Evolutionary conservation across 1,284 basidiomycete species (phyloP).

Genomic region (Ceratobasidium sp.): DNA sequence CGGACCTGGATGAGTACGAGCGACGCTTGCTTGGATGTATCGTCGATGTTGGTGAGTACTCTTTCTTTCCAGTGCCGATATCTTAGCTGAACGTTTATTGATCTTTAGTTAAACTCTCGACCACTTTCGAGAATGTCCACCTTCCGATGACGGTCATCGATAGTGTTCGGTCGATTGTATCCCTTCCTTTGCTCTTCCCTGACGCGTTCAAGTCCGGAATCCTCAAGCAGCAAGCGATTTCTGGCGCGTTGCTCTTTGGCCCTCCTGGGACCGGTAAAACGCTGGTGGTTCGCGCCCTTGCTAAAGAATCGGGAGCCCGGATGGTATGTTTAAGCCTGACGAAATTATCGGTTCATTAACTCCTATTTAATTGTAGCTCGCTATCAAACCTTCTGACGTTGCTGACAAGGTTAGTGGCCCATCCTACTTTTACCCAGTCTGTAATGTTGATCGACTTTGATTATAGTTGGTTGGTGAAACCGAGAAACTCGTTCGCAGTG

Average conservation of each 20-base stretch:
- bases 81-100: constrained; percentile 8
- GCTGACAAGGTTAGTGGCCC: constrained; percentile 87
- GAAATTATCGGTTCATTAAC: constrained; percentile 69
- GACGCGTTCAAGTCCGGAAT: constrained; percentile 67
- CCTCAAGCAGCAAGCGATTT: constrained; percentile 62
- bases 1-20: constrained; percentile 62
- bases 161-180: constrained; percentile 62
- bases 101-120: constrained; percentile 95
- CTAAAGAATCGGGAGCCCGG: constrained; percentile 91
- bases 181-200: constrained; percentile 66
- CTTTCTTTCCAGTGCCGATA: background rate
- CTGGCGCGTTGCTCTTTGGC: constrained; percentile 61
- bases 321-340: constrained; percentile 96
- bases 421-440: background rate
- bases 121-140: constrained; percentile 91
- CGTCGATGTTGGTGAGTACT: constrained; percentile 62
- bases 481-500: constrained; percentile 92
- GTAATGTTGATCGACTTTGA: constrained; percentile 78
- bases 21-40: constrained; percentile 59
- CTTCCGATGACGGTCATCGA: constrained; percentile 99
- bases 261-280: constrained; percentile 73
- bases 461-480: constrained; percentile 97
- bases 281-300: constrained; percentile 89
- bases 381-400: constrained; percentile 77
- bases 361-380: background rate